Evolutionary conservation across 495 filamentous ascomycete species (phyloP).

Genomic region (Penicillium canariense): DNA sequence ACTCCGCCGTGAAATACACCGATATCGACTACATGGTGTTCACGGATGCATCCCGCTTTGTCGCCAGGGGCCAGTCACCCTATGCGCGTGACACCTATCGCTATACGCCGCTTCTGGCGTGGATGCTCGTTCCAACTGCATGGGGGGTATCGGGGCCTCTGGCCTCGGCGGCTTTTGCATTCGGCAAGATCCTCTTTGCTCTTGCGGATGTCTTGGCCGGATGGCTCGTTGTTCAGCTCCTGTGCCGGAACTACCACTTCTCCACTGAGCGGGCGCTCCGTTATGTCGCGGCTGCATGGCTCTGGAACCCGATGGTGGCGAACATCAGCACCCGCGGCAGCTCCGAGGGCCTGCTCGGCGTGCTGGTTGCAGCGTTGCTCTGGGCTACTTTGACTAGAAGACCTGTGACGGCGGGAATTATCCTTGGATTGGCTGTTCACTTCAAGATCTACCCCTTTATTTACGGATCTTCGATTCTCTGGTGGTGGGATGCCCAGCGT

Average conservation of each 20-base stretch:
- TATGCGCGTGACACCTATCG: constrained; percentile 92
- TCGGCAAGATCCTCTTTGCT: constrained; percentile 87
- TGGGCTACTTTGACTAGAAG: constrained; percentile 68
- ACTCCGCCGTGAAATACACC: constrained; percentile 91
- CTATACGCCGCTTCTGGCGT: constrained; percentile 91
- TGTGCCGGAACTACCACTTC: constrained; percentile 48
- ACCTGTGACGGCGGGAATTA: constrained; percentile 63
- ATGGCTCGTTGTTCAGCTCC: constrained; percentile 71
- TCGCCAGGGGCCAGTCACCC: constrained; percentile 62
- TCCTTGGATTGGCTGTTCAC: constrained; percentile 84
- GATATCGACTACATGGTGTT: constrained; percentile 99
- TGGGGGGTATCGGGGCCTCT: constrained; percentile 38
- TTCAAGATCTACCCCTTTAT: constrained; percentile 99
- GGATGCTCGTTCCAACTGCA: constrained; percentile 81
- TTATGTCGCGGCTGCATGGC: constrained; percentile 76
- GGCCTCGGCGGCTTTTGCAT: constrained; percentile 55
- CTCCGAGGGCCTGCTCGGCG: constrained; percentile 84
- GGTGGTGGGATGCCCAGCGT: constrained; percentile 73
- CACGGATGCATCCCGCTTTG: constrained; percentile 88
- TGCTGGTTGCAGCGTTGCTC: constrained; percentile 74
- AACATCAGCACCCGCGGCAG: constrained; percentile 92
- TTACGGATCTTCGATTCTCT: constrained; percentile 81
- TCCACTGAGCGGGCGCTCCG: constrained; percentile 55
- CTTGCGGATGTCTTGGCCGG: constrained; percentile 80
- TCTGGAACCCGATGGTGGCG: constrained; percentile 97